A percentile compares a stretch with the other conserved stretches of the same genome.
Conservation (phyloP, 345 rosid species). For the Tarenaya hassleriana region DNA sequence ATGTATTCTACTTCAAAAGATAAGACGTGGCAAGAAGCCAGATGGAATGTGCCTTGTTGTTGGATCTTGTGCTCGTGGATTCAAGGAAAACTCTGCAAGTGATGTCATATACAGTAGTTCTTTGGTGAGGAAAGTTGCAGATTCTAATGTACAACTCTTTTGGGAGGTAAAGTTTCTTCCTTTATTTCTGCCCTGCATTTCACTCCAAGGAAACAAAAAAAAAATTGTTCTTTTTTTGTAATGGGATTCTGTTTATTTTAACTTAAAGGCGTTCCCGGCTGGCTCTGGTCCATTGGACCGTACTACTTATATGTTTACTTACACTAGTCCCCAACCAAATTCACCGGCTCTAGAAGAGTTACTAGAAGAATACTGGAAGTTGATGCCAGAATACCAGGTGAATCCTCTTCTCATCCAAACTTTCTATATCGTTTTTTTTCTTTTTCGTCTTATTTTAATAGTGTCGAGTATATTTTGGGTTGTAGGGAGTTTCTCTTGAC, state of each 20-base stretch:
- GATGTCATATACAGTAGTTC: conserved; percentile 89
- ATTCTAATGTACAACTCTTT: conserved; percentile 67
- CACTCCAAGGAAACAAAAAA: background rate
- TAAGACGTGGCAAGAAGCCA: conserved; percentile 73
- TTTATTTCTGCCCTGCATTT: conserved; percentile 2
- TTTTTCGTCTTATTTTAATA: conserved; percentile 1
- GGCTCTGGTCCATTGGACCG: conserved; percentile 90
- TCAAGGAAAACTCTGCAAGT: conserved; percentile 57
- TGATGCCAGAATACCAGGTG: conserved; percentile 94
- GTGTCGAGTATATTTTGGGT: conserved; percentile 2
- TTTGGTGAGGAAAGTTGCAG: conserved; percentile 54
- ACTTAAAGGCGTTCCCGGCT: conserved; percentile 83
- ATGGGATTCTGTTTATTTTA: conserved; percentile 9
- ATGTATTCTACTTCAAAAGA: conserved; percentile 36
- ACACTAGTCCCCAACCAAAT: conserved; percentile 68
- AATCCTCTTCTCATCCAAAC: conserved; percentile 15
- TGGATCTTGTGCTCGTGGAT: conserved; percentile 92
- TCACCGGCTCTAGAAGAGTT: conserved; percentile 78
- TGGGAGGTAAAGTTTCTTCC: conserved; percentile 66
- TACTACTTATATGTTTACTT: conserved; percentile 96
- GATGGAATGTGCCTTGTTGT: conserved; percentile 98
- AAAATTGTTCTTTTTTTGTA: background rate
- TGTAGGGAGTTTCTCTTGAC: conserved; percentile 69
- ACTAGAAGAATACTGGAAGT: conserved; percentile 79
- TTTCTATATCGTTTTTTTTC: background rate